phyloP scores from a whole-genome alignment of 2,329 filamentous ascomycete species.

The Aspergillus sp. region DNA sequence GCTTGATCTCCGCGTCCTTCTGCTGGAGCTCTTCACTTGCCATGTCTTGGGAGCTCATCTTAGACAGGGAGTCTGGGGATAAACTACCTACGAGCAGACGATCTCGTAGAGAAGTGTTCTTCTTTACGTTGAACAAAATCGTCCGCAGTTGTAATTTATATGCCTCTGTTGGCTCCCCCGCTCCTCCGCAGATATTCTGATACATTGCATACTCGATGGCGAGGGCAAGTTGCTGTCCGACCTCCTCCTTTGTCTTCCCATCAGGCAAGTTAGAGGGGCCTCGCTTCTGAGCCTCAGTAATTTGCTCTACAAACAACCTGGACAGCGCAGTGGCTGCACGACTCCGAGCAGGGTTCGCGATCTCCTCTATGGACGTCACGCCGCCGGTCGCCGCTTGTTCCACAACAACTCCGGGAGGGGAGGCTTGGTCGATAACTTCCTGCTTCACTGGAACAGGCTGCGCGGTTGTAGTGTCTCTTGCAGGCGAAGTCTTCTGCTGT shows the following conservation, averaged over 20 bases:
- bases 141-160: slow-evolving; percentile 68
- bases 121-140: slow-evolving; percentile 83
- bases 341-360: slow-evolving; percentile 64
- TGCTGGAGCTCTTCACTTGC: slow-evolving; percentile 83
- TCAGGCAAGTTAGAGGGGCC: slow-evolving; percentile 62
- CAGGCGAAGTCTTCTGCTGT: slow-evolving; percentile 37
- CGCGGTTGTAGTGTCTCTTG: slow-evolving; percentile 17
- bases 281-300: slow-evolving; percentile 66
- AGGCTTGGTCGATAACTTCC: slow-evolving; percentile 25
- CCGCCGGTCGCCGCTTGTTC: slow-evolving; percentile 31
- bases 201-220: slow-evolving; percentile 72
- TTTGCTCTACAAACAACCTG: slow-evolving; percentile 65
- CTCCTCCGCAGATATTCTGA: slow-evolving; percentile 48
- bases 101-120: slow-evolving; percentile 74
- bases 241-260: slow-evolving; percentile 60
- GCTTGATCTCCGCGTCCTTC: slow-evolving; percentile 54
- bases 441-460: slow-evolving; percentile 31
- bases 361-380: slow-evolving; percentile 41
- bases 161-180: slow-evolving; percentile 52
- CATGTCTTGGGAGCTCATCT: slow-evolving; percentile 87
- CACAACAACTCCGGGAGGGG: slow-evolving; percentile 27
- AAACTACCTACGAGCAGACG: slow-evolving; percentile 71
- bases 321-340: slow-evolving; percentile 67
- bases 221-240: slow-evolving; percentile 69
- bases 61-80: slow-evolving; percentile 72